These are phyloP conservation scores for Hypholoma fasciculare DNA, from an alignment of 768 basidiomycete genomes.

Conservation along the genomic window DNA sequence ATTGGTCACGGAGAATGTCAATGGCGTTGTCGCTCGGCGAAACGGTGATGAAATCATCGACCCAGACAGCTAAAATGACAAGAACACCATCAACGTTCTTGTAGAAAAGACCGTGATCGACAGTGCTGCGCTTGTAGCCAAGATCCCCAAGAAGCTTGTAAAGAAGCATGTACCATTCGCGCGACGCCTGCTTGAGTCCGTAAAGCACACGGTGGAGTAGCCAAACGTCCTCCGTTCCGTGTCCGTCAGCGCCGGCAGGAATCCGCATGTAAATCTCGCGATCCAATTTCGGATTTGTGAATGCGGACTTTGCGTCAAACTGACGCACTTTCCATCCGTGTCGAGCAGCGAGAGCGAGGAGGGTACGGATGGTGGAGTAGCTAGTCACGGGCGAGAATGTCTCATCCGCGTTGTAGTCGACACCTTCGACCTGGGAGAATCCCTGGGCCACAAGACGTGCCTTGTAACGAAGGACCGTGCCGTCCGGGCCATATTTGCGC, in stretches of 20 bases:
- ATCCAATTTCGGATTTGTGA: background rate
- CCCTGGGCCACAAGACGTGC: no score
- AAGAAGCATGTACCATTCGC: conserved; percentile 3
- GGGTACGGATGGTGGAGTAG: no score
- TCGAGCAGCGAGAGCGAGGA: conserved; percentile 1
- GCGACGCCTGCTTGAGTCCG: conserved; percentile 5
- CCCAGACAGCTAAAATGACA: background rate
- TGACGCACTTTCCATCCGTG: background rate
- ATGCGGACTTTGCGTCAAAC: conserved; percentile 1
- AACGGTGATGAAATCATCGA: background rate
- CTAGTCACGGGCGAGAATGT: no score
- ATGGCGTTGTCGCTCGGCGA: background rate
- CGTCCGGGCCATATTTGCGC: no score
- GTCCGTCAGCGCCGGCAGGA: background rate
- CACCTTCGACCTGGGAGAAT: no score
- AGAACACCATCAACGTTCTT: background rate
- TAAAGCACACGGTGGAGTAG: background rate
- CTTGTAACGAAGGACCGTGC: no score
- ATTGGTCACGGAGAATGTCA: background rate
- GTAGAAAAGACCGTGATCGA: conserved; percentile 1
- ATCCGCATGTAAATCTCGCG: no score
- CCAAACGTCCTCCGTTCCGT: background rate
- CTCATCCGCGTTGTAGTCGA: no score
- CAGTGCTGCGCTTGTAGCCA: background rate
- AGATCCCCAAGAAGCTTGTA: background rate